These are phyloP conservation scores for Aspergillus brasiliensis DNA, from an alignment of 2,329 filamentous ascomycete species.

Conservation along the genomic window DNA sequence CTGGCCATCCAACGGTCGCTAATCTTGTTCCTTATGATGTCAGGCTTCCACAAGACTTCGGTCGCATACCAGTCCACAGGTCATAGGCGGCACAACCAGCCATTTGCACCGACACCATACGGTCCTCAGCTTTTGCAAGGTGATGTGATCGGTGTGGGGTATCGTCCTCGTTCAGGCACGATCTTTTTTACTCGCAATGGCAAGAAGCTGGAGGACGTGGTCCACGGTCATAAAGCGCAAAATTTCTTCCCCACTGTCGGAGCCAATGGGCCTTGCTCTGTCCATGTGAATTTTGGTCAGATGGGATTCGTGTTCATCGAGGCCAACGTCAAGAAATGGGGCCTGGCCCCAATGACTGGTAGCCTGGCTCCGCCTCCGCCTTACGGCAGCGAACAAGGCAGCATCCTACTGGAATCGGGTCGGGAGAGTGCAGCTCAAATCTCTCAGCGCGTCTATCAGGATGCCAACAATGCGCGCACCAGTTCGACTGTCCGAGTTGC, in stretches of 20 bases:
- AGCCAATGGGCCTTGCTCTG: conserved; percentile 85
- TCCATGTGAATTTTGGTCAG: conserved; percentile 98
- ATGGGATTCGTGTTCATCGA: conserved; percentile 99
- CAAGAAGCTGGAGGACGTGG: conserved; percentile 93
- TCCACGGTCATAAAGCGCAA: conserved; percentile 86
- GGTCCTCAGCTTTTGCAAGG: conserved; percentile 86
- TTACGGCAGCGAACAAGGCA: conserved; percentile 95
- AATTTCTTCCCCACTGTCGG: conserved; percentile 99
- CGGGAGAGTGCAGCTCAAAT: conserved; percentile 54
- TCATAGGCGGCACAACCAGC: conserved; percentile 86
- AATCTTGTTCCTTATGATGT: conserved; percentile 12
- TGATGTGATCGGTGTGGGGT: conserved; percentile 93
- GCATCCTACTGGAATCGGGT: conserved; percentile 88
- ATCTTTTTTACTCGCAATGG: conserved; percentile 99
- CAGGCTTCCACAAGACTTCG: conserved; percentile 89
- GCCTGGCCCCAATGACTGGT: conserved; percentile 90
- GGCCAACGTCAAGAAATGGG: conserved; percentile 99
- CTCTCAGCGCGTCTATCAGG: conserved; percentile 47
- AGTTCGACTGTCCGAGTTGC: conserved; percentile 76
- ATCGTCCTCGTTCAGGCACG: conserved; percentile 88
- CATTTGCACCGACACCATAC: conserved; percentile 77
- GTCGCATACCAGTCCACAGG: conserved; percentile 89
- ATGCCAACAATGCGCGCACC: conserved; percentile 70
- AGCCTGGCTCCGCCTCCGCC: conserved; percentile 93
- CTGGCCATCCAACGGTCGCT: conserved; percentile 5